phyloP scores from a whole-genome alignment of 2,329 filamentous ascomycete species.

The Cyclaneusma minus region DNA sequence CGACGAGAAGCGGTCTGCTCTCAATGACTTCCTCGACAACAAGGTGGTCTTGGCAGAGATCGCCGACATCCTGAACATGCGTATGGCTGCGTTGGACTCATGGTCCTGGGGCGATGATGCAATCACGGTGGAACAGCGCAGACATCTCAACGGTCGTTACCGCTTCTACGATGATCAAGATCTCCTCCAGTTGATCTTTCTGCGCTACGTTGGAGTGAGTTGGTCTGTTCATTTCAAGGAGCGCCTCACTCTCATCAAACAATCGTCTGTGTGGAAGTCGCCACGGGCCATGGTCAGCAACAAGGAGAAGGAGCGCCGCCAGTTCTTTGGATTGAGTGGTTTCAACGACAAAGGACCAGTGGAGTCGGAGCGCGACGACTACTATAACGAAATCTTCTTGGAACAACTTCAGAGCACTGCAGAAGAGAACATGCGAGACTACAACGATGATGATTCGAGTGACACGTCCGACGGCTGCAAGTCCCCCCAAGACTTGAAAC shows the following conservation, averaged over 20 bases:
- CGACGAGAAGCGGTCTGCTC: slow-evolving; percentile 30
- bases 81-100: slow-evolving; percentile 29
- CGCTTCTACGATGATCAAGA: slow-evolving; percentile 44
- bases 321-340: no score
- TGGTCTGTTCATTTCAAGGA: slow-evolving; percentile 32
- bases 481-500: slow-evolving; percentile 32
- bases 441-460: slow-evolving; percentile 24
- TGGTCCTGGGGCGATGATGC: slow-evolving; percentile 34
- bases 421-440: slow-evolving; percentile 21
- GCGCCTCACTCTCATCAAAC: slow-evolving; percentile 21
- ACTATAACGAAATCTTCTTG: slow-evolving; percentile 33
- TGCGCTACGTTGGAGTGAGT: slow-evolving; percentile 35
- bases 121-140: slow-evolving; percentile 32
- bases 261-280: slow-evolving; percentile 14
- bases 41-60: slow-evolving; percentile 33
- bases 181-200: slow-evolving; percentile 35
- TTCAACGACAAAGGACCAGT: no score
- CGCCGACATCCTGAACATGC: slow-evolving; percentile 40
- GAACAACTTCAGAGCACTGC: slow-evolving; percentile 30
- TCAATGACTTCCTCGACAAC: slow-evolving; percentile 34
- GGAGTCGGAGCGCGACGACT: slow-evolving; percentile 20
- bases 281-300: slow-evolving; percentile 1
- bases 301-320: no score
- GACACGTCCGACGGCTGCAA: slow-evolving; percentile 19
- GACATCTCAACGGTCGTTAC: slow-evolving; percentile 40